Evolutionary conservation across 345 rosid species (phyloP).

Genomic region (Aquilaria sinensis): DNA sequence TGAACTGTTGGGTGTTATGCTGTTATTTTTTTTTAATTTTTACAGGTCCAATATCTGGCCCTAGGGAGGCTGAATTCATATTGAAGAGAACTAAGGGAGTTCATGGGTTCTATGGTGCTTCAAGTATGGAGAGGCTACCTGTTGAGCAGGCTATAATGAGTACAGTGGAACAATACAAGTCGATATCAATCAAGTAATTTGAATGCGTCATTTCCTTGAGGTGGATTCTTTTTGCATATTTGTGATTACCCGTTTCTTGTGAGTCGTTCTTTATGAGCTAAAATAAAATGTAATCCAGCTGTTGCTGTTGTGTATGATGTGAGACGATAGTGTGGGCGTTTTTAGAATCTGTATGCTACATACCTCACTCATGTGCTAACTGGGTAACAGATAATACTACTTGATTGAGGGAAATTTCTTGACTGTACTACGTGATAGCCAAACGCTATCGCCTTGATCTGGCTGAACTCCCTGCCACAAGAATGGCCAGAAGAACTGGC

Average conservation of each 20-base stretch:
- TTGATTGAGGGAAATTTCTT: no score
- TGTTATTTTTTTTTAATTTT: constrained; percentile 1
- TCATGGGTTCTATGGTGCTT: constrained; percentile 95
- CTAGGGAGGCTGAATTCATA: constrained; percentile 68
- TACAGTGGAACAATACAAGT: constrained; percentile 70
- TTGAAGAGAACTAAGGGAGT: constrained; percentile 69
- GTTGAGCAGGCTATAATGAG: constrained; percentile 77
- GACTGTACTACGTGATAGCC: no score
- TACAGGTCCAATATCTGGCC: constrained; percentile 83
- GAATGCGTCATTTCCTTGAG: neutral
- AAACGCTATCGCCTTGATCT: no score
- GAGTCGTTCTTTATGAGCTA: no score
- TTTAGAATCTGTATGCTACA: no score
- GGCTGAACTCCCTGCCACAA: no score
- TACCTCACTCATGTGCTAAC: no score
- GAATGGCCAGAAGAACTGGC: no score
- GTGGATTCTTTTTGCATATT: no score
- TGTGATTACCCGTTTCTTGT: no score
- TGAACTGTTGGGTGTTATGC: neutral
- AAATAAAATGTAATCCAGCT: neutral
- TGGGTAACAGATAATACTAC: no score
- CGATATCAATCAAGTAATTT: constrained; percentile 50
- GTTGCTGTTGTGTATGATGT: neutral
- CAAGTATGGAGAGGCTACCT: constrained; percentile 95
- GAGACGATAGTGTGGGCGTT: no score